These are phyloP conservation scores for Neonothopanus nambi DNA, from an alignment of 1,284 basidiomycete genomes.

Conservation along the genomic window DNA sequence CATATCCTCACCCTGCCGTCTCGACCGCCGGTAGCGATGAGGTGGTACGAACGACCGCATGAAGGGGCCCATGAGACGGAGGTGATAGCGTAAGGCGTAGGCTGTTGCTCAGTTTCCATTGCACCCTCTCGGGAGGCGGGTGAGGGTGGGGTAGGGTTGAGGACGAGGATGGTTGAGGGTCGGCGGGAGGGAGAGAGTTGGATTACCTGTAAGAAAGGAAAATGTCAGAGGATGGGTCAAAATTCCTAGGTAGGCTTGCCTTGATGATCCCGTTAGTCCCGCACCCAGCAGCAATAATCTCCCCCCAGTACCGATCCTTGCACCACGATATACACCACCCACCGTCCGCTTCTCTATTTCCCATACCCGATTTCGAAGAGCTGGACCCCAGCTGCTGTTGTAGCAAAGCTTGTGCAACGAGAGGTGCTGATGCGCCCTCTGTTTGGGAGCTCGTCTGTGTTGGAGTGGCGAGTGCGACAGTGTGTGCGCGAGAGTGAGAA, in stretches of 20 bases:
- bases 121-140: not conserved
- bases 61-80: constrained; percentile 89
- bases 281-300: constrained; percentile 75
- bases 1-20: constrained; percentile 90
- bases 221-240: constrained; percentile 3
- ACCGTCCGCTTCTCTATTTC: constrained; percentile 78
- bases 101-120: constrained; percentile 27
- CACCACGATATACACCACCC: constrained; percentile 95
- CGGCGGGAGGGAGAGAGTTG: constrained; percentile 58
- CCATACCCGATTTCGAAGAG: constrained; percentile 49
- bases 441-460: constrained; percentile 60
- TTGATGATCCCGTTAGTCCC: constrained; percentile 77
- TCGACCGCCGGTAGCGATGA: constrained; percentile 84
- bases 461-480: constrained; percentile 63
- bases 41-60: constrained; percentile 89
- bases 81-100: constrained; percentile 63
- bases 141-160: constrained; percentile 37
- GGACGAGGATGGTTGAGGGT: constrained; percentile 41
- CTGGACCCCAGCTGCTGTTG: constrained; percentile 50
- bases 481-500: constrained; percentile 45
- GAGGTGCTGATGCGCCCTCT: constrained; percentile 57
- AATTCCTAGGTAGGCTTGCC: constrained; percentile 38
- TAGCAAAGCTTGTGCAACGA: constrained; percentile 56
- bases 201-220: constrained; percentile 41
- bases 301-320: constrained; percentile 92